Evolutionary conservation across 2,329 filamentous ascomycete species (phyloP), one percentile per base, ranked within the genome.

Genomic region (Calonectria montana): DNA sequence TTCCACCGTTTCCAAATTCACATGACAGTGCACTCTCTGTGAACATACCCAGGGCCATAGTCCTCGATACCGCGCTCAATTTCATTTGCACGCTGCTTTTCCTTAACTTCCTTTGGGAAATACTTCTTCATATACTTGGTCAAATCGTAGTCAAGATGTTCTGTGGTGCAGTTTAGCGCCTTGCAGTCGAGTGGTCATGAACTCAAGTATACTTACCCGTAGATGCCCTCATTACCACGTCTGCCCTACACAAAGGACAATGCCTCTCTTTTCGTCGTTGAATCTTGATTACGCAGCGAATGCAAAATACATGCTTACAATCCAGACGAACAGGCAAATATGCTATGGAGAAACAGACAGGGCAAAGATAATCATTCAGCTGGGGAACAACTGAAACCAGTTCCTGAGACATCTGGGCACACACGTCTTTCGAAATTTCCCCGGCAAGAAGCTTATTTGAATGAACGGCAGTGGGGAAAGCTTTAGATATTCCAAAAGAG

Each of bases 291-390:
- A 96, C 88, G 80, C 95, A 97, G 3, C 94, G 88, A 69, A 97
- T 96, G 84, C 95, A 97, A 80, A 96, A 96, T 16, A 96, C 85
- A 76, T 97, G 94, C 31, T 88, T 85, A 82, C 95, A 97, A 16
- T 89, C 88, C 39, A 97, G 86, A 27, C 92, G 90, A n/a, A 97
- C 90, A 0, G 95, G 95, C 76, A 94, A 91, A 87, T 93, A 97
- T n/a, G 93, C 91, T 70, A 97, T 91, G 50, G 89, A 90, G 77
- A 93, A 92, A 83, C 95, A 97, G 71, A 97, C 91, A 1, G 94
- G 94, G 77, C 94, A 97, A 10, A 92, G 87, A 83, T 95, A 96
- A 83, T 97, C 95, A 79, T 95, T 92, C n/a, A 97, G 83, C 78
- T 95, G 94, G 0, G 95, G 95, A 8, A 97, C 92, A 53, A 93